phyloP scores from a whole-genome alignment of 805 yeast genomes.

The Metschnikowia gelsemii region DNA sequence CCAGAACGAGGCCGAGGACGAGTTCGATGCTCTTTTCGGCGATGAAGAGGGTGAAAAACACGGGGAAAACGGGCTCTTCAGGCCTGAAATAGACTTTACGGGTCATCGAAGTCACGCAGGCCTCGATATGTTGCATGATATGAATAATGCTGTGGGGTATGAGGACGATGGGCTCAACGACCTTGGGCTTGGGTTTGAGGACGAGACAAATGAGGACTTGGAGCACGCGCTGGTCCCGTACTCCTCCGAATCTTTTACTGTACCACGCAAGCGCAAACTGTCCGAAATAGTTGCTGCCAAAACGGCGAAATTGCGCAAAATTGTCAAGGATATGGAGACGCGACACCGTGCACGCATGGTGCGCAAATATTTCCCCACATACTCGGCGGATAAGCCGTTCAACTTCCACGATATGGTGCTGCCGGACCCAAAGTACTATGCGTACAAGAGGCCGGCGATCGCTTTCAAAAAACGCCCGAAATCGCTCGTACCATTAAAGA shows the following conservation, averaged over 20 bases:
- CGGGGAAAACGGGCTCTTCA: slow-evolving; percentile 18
- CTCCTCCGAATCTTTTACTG: background rate
- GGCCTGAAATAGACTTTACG: background rate
- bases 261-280: slow-evolving; percentile 14
- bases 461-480: slow-evolving; percentile 30
- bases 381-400: slow-evolving; percentile 52
- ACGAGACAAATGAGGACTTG: slow-evolving; percentile 19
- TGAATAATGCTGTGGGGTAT: slow-evolving; percentile 15
- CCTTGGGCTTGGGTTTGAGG: slow-evolving; percentile 23
- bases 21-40: slow-evolving; percentile 42
- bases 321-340: slow-evolving; percentile 32
- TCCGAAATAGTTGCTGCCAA: slow-evolving; percentile 25
- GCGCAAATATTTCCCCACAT: slow-evolving; percentile 60
- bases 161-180: slow-evolving; percentile 24
- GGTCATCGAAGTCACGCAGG: slow-evolving; percentile 12
- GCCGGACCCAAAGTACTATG: slow-evolving; percentile 56
- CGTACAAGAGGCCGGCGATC: slow-evolving; percentile 51
- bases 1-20: slow-evolving; percentile 38
- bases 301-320: slow-evolving; percentile 27
- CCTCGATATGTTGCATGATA: slow-evolving; percentile 17
- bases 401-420: slow-evolving; percentile 66
- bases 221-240: background rate
- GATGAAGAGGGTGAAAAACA: slow-evolving; percentile 22
- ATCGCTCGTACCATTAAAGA: slow-evolving; percentile 58
- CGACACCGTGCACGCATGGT: slow-evolving; percentile 32